phyloP scores from a whole-genome alignment of 2,329 filamentous ascomycete species.

The Epichloe gansuensis region DNA sequence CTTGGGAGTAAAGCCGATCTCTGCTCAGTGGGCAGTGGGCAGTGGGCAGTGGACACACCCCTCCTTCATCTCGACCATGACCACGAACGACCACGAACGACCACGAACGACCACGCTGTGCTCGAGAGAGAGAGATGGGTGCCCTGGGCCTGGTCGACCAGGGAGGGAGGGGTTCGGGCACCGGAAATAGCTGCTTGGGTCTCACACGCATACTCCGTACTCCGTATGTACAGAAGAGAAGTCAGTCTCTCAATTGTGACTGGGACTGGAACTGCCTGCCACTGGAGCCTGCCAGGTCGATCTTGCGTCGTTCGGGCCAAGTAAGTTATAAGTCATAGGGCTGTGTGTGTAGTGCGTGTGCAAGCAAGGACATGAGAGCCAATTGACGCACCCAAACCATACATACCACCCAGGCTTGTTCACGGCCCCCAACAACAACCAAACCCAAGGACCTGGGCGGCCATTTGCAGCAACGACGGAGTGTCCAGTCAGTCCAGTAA shows the following conservation, averaged over 20 bases:
- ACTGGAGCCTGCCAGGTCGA: slow-evolving; percentile 2
- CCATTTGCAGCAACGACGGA: not conserved
- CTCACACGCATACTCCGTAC: not conserved
- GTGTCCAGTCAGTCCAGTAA: too few relatives aligned
- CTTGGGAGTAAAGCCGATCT: slow-evolving; percentile 1
- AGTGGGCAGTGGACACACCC: not conserved
- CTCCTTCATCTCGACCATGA: too few relatives aligned
- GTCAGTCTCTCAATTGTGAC: not conserved
- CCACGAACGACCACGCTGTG: not conserved
- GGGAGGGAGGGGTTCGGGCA: not conserved
- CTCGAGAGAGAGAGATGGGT: not conserved
- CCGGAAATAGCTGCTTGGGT: slow-evolving; percentile 7
- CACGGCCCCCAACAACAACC: not conserved
- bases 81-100: too few relatives aligned
- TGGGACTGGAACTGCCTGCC: too few relatives aligned
- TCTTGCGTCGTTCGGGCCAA: slow-evolving; percentile 3
- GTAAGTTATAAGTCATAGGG: slow-evolving; percentile 1
- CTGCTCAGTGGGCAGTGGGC: not conserved
- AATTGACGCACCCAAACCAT: not conserved
- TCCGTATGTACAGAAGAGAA: not conserved
- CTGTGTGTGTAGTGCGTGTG: not conserved
- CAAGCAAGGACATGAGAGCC: not conserved
- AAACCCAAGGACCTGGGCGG: slow-evolving; percentile 1
- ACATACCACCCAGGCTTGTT: not conserved
- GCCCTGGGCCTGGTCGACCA: not conserved